phyloP scores from a whole-genome alignment of 2,329 filamentous ascomycete genomes.

The Laburnicola sp. region DNA sequence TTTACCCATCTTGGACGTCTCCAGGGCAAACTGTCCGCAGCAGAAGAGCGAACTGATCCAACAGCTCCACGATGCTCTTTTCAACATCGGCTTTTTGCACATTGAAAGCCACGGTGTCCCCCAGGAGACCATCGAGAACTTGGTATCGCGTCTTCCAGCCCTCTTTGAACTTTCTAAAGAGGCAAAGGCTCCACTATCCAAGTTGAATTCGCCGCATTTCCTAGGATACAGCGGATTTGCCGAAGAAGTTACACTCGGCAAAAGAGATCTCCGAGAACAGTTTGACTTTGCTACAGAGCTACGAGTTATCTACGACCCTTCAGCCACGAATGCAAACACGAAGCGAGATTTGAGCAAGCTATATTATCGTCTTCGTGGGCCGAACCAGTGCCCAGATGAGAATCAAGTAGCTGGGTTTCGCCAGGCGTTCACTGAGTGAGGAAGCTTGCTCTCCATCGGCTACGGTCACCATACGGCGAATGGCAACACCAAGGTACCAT shows the following conservation, averaged over 20 bases:
- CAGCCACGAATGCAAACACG: constrained; percentile 27
- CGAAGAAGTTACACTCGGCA: constrained; percentile 59
- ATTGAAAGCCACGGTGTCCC: constrained; percentile 56
- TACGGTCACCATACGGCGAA: background rate
- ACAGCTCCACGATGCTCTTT: constrained; percentile 53
- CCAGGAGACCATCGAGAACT: constrained; percentile 35
- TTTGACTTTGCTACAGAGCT: constrained; percentile 64
- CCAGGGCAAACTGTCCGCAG: constrained; percentile 44
- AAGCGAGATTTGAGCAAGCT: constrained; percentile 48
- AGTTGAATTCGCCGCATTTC: constrained; percentile 61
- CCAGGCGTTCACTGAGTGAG: constrained; percentile 32
- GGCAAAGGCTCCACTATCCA: constrained; percentile 15
- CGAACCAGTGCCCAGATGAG: constrained; percentile 45
- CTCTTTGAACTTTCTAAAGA: constrained; percentile 12
- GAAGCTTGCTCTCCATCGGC: background rate
- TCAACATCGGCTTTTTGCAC: constrained; percentile 59
- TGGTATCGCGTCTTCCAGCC: constrained; percentile 36
- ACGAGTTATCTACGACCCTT: constrained; percentile 14
- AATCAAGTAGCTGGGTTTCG: constrained; percentile 34
- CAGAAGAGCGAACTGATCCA: constrained; percentile 45
- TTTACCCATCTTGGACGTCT: constrained; percentile 57
- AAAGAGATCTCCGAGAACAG: constrained; percentile 59
- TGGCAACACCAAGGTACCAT: constrained; percentile 49
- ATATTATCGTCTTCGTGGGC: constrained; percentile 48
- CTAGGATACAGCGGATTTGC: constrained; percentile 62